Base-by-base conservation (phyloP, 2,329 filamentous ascomycete genomes). In the Sporothrix schenckii region DNA sequence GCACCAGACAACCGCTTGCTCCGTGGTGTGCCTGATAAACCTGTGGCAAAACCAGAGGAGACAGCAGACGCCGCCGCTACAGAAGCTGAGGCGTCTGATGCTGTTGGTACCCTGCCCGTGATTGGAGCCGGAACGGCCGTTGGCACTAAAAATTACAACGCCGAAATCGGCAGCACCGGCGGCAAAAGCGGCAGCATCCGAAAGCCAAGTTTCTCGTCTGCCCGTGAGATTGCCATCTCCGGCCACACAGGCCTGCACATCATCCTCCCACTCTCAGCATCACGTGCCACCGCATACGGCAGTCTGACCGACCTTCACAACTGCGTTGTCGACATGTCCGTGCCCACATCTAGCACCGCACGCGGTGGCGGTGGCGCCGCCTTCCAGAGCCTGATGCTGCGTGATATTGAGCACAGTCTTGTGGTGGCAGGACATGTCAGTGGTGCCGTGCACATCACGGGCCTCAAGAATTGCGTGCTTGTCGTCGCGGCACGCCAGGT, bases 401-500 rank as follows among this genome's bases (percentile, higher is more conserved):
- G 91, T 75, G 85, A 90, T 74, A 87, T 97, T 72, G 83, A 84
- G 34, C 81, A 86, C 56, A 92, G 90, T 66, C 82, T 98, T 21
- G 83, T 99, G 34, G 82, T 97, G 16, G 91, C 90, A 52, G 93
- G 94, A 0, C 87, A 88, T 69, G 91, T 97, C 6, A 84, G 86
- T 53, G 95, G 95, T 0, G 88, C 95, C 0, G 89, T 91, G 10
- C 94, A 98, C 77, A 87, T 98, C 67, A 98, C 94, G 0, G 86
- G 85, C 0, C 82, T 97, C 1, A 82, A 84, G 66, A 83, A 92
- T 75, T 92, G 89, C 73, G 86, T 93, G n/a, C 80, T 97, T 16
- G 88, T 97, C 0, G 88, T 97, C 2, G 85, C 88, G 7, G 91
- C 92, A 68, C 86, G 91, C n/a, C 95, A 99, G 79, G 93, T 97